Evolutionary conservation across 225 moss, liverwort and hornwort species (phyloP).

Genomic region (Physcomitrium patens): DNA sequence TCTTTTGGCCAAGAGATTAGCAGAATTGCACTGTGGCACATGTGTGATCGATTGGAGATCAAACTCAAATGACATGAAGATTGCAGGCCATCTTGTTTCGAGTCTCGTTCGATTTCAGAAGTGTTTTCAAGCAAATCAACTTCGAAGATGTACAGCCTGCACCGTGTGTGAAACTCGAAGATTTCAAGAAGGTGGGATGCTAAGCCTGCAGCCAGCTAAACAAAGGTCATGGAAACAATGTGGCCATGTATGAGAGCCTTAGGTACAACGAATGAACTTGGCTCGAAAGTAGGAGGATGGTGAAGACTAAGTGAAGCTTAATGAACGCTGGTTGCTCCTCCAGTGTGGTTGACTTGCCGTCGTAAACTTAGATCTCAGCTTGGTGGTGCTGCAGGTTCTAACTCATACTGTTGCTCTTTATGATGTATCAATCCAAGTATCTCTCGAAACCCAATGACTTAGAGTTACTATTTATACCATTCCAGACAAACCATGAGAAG

Average conservation of each 20-base stretch:
- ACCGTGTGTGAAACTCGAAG: background rate
- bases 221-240: background rate
- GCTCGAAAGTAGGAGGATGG: background rate
- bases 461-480: too few species aligned
- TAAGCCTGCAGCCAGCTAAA: background rate
- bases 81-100: background rate
- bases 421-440: background rate
- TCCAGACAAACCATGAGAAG: background rate
- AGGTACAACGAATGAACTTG: too few species aligned
- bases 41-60: too few species aligned
- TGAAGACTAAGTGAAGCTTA: background rate
- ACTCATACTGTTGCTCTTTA: background rate
- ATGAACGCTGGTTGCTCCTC: accelerated
- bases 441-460: background rate
- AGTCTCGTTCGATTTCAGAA: background rate
- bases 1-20: background rate
- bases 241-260: background rate
- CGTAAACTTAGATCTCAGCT: background rate
- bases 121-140: background rate
- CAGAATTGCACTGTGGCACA: background rate
- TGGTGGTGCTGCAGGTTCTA: background rate
- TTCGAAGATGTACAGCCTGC: too few species aligned
- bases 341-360: background rate
- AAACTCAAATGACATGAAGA: background rate
- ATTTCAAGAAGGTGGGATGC: background rate